Conservation (phyloP, 2,329 filamentous ascomycete genomes). For the Gliomastix tumulicola region DNA sequence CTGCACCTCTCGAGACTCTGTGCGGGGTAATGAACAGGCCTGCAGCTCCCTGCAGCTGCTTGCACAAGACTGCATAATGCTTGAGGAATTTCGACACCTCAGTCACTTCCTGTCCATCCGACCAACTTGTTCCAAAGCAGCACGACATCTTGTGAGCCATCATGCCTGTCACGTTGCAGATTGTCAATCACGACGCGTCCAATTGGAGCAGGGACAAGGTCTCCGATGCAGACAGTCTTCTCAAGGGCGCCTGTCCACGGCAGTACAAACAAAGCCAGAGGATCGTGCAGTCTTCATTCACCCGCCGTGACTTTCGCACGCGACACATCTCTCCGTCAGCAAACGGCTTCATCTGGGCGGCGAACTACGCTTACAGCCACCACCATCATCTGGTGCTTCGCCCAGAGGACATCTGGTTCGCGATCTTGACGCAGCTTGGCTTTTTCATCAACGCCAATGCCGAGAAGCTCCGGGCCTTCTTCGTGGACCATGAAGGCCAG, state of each 20-base stretch:
- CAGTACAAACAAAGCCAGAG: neutral
- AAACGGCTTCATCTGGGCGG: constrained; percentile 31
- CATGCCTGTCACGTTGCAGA: neutral
- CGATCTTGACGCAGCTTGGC: constrained; percentile 40
- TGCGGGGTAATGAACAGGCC: too few relatives aligned
- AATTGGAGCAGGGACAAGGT: neutral
- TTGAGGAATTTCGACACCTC: too few relatives aligned
- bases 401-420: constrained; percentile 46
- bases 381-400: constrained; percentile 38
- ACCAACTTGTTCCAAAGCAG: too few relatives aligned
- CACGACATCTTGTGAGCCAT: too few relatives aligned
- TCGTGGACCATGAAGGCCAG: constrained; percentile 32
- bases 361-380: constrained; percentile 27
- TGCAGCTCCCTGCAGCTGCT: too few relatives aligned
- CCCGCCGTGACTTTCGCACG: neutral
- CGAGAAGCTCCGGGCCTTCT: constrained; percentile 30
- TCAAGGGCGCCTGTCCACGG: neutral
- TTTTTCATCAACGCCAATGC: constrained; percentile 37
- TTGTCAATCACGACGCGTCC: neutral
- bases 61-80: too few relatives aligned
- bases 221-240: neutral
- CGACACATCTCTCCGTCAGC: neutral
- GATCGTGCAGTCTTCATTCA: neutral
- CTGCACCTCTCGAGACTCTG: too few relatives aligned
- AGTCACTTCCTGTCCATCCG: too few relatives aligned